These are phyloP conservation scores for Ophiocordyceps sinensis DNA, from an alignment of 2,329 filamentous ascomycete genomes.

Conservation along the genomic window DNA sequence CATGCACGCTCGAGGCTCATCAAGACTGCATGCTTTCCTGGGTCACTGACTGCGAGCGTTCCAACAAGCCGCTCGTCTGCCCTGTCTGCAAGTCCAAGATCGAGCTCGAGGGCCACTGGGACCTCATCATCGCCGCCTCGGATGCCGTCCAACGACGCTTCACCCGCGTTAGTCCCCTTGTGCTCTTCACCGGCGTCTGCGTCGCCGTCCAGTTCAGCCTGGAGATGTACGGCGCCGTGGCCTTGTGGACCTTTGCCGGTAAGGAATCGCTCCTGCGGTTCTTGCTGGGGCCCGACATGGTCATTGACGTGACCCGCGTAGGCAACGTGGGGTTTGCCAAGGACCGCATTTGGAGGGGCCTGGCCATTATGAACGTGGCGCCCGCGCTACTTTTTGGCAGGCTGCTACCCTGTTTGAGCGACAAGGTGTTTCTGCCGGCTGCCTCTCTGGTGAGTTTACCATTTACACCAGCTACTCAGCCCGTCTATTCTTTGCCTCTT, in stretches of 20 bases:
- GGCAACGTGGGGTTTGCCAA: conserved; percentile 11
- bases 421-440: conserved; percentile 25
- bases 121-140: conserved; percentile 54
- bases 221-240: conserved; percentile 36
- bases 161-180: conserved; percentile 40
- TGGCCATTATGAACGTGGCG: conserved; percentile 29
- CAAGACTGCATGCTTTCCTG: conserved; percentile 81
- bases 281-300: conserved; percentile 20
- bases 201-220: conserved; percentile 35
- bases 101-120: conserved; percentile 57
- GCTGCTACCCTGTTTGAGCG: conserved; percentile 26
- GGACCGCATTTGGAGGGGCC: conserved; percentile 16
- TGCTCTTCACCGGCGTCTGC: conserved; percentile 47
- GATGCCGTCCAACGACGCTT: conserved; percentile 41
- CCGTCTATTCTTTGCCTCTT: background rate
- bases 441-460: conserved; percentile 24
- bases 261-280: conserved; percentile 27
- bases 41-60: conserved; percentile 74
- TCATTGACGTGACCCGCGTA: conserved; percentile 11
- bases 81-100: conserved; percentile 84
- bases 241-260: conserved; percentile 38
- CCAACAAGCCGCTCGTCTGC: conserved; percentile 56
- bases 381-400: conserved; percentile 30
- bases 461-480: background rate
- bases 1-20: conserved; percentile 81